Evolutionary conservation across 2,329 filamentous ascomycete genomes (phyloP), one percentile per base, ranked within the genome.

Genomic region (Coleophoma crateriformis): DNA sequence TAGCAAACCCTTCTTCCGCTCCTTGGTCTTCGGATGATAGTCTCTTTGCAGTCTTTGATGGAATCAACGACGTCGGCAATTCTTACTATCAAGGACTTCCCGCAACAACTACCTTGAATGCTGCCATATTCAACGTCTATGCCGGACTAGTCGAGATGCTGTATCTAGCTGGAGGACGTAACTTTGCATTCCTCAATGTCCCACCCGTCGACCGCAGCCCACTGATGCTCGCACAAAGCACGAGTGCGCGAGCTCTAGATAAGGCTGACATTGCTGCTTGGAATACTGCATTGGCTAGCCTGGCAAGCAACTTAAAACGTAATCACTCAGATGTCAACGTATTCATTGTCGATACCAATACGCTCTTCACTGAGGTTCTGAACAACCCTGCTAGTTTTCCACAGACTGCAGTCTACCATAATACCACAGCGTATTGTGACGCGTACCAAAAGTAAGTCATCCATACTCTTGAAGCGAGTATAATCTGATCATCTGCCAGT

Each of bases 111-210:
- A 61, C 57, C 0, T 59, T 77, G 4, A 66, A 72, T 44, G 56
- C 56, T 3, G 56, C 62, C n/a, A 70, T 74, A 3, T 70, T 76
- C n/a, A 64, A 60, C 1, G 66, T 69, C 17, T 76, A 76, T 48
- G 68, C 68, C 12, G 58, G 56, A 5, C 61, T 75, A 1, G 59
- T 75, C 0, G 64, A 71, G 48, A 50, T 70, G 17, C 65, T 86
- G 7, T 81, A 81, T 53, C 60, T 66, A 2, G 67, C 70, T 2
- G 81, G 81, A 0, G 73, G 73, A 2, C 68, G 81, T 5, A 81
- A 82, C 49, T 85, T 85, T 52, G 68, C 76, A 2, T 72, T 85
- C 47, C 53, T 85, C 32, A 81, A 74, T 47, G 79, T 84, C 0
- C 82, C 82, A 2, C 77, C 77, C 1, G 64, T 84, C 3, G 72